A percentile compares a stretch with the other conserved stretches of the same genome.
phyloP scores from a whole-genome alignment of 2,329 filamentous ascomycete genomes.

The Aquanectria penicillioides region DNA sequence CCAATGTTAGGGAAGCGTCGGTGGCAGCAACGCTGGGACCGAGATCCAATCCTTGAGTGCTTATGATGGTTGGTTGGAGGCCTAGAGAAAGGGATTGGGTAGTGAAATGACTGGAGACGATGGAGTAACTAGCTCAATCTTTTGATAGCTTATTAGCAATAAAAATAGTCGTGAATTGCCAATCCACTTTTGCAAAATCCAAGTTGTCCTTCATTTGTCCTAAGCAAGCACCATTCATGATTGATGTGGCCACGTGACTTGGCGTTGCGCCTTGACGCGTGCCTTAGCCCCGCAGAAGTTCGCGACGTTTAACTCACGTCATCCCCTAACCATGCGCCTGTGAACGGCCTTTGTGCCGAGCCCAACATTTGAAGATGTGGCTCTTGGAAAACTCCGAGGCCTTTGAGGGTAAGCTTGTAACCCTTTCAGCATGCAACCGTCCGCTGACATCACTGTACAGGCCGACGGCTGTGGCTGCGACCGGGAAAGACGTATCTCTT shows the following conservation, averaged over 20 bases:
- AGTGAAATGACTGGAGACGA: neutral
- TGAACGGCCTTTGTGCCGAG: constrained; percentile 32
- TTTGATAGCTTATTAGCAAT: no score
- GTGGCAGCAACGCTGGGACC: constrained; percentile 1
- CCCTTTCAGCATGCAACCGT: neutral
- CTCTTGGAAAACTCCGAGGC: constrained; percentile 68
- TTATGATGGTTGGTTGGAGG: neutral
- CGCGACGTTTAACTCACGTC: constrained; percentile 41
- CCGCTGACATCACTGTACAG: constrained; percentile 36
- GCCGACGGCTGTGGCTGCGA: constrained; percentile 78
- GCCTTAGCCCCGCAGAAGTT: constrained; percentile 30
- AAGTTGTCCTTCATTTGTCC: no score
- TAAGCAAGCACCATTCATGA: neutral
- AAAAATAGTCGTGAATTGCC: no score
- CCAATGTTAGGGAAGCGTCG: neutral
- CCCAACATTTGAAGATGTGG: constrained; percentile 63
- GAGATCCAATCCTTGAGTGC: neutral
- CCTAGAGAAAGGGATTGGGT: neutral
- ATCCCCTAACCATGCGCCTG: constrained; percentile 31
- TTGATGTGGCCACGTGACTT: constrained; percentile 34
- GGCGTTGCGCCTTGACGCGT: constrained; percentile 38
- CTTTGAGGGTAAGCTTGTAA: constrained; percentile 54
- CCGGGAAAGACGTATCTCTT: constrained; percentile 89
- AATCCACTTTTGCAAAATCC: no score
- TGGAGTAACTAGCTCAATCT: no score